Conservation (phyloP, 179 eudicot species). For the Silene coronaria region DNA sequence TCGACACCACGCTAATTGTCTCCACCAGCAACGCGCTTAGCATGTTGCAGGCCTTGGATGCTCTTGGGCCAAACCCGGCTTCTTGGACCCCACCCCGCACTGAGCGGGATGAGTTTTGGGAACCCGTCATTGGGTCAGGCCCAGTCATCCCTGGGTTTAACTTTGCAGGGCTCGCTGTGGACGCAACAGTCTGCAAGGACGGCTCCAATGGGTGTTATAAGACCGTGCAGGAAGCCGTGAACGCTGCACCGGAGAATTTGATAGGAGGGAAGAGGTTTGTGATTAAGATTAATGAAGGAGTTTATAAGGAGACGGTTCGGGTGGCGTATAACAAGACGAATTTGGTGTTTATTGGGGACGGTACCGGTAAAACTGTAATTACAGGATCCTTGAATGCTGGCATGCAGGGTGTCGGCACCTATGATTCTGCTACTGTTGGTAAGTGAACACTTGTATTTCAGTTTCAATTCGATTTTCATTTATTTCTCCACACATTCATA, state of each 20-base stretch:
- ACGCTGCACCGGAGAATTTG: slow-evolving; percentile 46
- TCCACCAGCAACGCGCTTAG: slow-evolving; percentile 61
- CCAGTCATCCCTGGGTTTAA: background rate
- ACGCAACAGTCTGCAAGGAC: slow-evolving; percentile 58
- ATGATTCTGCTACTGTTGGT: slow-evolving; percentile 85
- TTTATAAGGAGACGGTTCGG: slow-evolving; percentile 75
- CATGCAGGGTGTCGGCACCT: slow-evolving; percentile 50
- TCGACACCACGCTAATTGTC: slow-evolving; percentile 36
- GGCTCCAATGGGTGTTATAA: slow-evolving; percentile 24
- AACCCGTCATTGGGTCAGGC: slow-evolving; percentile 15
- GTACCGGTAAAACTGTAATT: slow-evolving; percentile 78
- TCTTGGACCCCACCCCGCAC: slow-evolving; percentile 60
- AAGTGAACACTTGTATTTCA: slow-evolving; percentile 16
- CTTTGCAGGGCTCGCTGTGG: slow-evolving; percentile 22
- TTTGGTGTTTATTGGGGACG: slow-evolving; percentile 81
- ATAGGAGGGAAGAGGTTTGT: slow-evolving; percentile 39
- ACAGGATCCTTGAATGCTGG: slow-evolving; percentile 62
- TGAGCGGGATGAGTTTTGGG: slow-evolving; percentile 86
- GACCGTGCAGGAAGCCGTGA: slow-evolving; percentile 75
- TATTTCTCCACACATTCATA: background rate
- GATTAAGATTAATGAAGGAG: slow-evolving; percentile 61
- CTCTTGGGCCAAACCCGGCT: slow-evolving; percentile 31
- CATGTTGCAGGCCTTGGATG: slow-evolving; percentile 53
- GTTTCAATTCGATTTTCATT: background rate
- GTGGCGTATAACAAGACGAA: slow-evolving; percentile 64